Conservation (phyloP, 805 yeast genomes). For the Ogataea corticis region DNA sequence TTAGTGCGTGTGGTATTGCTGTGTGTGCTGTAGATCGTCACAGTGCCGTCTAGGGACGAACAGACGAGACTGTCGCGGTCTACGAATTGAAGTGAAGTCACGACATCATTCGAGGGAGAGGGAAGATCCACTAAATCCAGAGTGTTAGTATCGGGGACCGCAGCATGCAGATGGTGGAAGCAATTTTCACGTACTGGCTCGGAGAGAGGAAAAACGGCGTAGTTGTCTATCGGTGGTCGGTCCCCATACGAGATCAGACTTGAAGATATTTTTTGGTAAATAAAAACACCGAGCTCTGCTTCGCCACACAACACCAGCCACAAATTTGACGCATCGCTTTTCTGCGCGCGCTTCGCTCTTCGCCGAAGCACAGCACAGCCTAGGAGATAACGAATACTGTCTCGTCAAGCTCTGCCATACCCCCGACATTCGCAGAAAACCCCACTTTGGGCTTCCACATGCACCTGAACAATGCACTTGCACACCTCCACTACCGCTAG, state of each 20-base stretch:
- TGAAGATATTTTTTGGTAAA: no score
- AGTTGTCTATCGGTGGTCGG: no score
- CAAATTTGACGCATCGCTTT: neutral
- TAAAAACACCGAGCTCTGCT: neutral
- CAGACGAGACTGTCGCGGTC: constrained; percentile 1
- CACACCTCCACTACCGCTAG: no score
- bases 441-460: no score
- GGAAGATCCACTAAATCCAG: constrained; percentile 15
- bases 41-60: constrained; percentile 19
- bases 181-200: no score
- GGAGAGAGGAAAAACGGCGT: no score
- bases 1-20: neutral
- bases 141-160: no score
- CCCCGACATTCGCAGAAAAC: no score
- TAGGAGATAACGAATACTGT: neutral
- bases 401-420: no score
- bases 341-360: neutral
- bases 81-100: constrained; percentile 14
- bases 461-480: no score
- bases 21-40: constrained; percentile 12
- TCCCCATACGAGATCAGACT: no score
- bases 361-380: neutral
- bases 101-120: constrained; percentile 13
- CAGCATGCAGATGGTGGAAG: no score
- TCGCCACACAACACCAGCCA: neutral